Conservation (phyloP, 2,329 filamentous ascomycete genomes). For the Grosmannia penicillata region DNA sequence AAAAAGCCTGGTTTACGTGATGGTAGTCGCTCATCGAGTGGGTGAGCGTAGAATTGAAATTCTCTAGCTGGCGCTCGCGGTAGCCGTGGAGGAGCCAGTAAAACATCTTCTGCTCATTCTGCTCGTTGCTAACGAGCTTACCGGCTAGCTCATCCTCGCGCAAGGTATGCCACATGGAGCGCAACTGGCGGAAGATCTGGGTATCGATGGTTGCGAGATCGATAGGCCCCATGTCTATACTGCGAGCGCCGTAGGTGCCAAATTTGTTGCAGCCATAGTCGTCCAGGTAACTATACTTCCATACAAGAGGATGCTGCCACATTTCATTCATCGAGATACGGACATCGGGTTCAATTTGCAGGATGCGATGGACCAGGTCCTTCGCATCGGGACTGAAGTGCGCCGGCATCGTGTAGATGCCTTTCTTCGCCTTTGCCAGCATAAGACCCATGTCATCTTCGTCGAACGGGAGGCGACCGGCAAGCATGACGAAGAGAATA, state of each 20-base stretch:
- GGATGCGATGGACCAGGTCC: slow-evolving; percentile 65
- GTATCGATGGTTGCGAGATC: slow-evolving; percentile 56
- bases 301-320: slow-evolving; percentile 76
- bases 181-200: slow-evolving; percentile 72
- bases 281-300: slow-evolving; percentile 67
- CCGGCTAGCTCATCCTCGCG: slow-evolving; percentile 56
- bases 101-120: slow-evolving; percentile 86
- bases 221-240: slow-evolving; percentile 39
- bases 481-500: slow-evolving; percentile 77
- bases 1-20: slow-evolving; percentile 47
- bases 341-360: slow-evolving; percentile 61
- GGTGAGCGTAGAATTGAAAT: slow-evolving; percentile 67
- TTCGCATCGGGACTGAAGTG: slow-evolving; percentile 53
- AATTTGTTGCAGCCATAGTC: slow-evolving; percentile 45
- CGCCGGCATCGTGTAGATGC: slow-evolving; percentile 44
- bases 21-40: slow-evolving; percentile 88
- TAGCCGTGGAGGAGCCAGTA: slow-evolving; percentile 77
- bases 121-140: slow-evolving; percentile 50
- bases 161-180: slow-evolving; percentile 82
- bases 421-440: slow-evolving; percentile 44
- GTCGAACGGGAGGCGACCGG: slow-evolving; percentile 73
- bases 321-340: slow-evolving; percentile 71
- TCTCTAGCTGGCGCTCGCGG: slow-evolving; percentile 70
- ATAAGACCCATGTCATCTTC: slow-evolving; percentile 47
- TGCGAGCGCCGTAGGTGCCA: slow-evolving; percentile 29